Evolutionary conservation across 2,329 filamentous ascomycete species (phyloP), one percentile per base, ranked within the genome.

Genomic region (Fusarium heterosporum): DNA sequence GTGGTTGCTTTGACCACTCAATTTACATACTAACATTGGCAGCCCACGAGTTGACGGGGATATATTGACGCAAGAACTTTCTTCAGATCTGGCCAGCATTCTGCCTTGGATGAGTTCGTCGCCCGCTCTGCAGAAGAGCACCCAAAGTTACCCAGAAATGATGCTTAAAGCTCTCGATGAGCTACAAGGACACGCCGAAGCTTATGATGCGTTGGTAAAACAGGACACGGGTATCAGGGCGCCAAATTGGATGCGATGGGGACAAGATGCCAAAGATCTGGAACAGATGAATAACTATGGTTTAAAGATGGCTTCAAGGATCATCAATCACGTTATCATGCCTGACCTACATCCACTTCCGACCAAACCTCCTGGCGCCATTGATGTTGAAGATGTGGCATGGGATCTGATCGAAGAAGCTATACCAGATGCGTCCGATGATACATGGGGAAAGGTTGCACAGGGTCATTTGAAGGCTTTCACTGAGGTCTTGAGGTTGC

Each of bases 371-470:
- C 45, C 52, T 7, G 55, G 54, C 7, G 60, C 63, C 2, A 65
- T 69, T 11, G 77, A 77, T 26, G 61, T 77, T 19, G 71, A 78
- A 26, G 73, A 69, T 29, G 65, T 79, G 48, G 78, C 78, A 8
- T 72, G 71, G 69, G 77, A 79, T 30, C 55, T 79, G 36, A 61
- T 79, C 29, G 71, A 73, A 3, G 71, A 72, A 19, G 70, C 66
- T 6, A 55, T 70, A 36, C 72, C 69, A 10, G 60, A 56, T 17
- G 55, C 19, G 17, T 51, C 34, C 6, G 67, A 73, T 11, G 66
- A 73, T 16, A 77, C 73, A 2, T 80, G 78, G 78, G 78, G 78
- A 3, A 66, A 61, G 22, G 43, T 69, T 4, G 76, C 75, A 1
- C 72, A 75, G 9, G 64, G 67, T 11, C 64, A 75, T 11, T 29